Base-by-base conservation (phyloP, 2,329 filamentous ascomycete species). In the Didymella segeticola region DNA sequence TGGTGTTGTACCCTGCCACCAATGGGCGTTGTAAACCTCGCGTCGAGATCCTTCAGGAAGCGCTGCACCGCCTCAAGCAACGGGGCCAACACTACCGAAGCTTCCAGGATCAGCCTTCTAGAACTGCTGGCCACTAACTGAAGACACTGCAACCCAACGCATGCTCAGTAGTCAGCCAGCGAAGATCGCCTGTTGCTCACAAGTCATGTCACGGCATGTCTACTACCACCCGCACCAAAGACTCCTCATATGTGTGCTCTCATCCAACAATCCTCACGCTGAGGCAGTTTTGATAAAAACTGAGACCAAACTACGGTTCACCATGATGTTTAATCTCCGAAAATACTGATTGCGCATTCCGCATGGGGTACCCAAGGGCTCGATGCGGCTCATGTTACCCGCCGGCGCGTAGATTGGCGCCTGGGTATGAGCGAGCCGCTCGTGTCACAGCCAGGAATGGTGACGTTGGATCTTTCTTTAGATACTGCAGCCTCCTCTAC, bases 51-150 rank as follows among this genome's bases (percentile, higher is more conserved):
- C 62, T 55, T 58, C 66, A 64, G 47, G 60, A 69, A 60, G 64
- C 67, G 65, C 66, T 66, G 66, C 68, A 69, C 67, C 62, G 68
- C 68, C 68, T 67, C 67, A 53, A 23, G 45, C 48, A 19, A 26
- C 47, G 10, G 23, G 38, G 43, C 56, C 60, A 62, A 63, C 61
- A 42, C 58, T 45, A 15, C 23, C 33, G 47, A 43, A 30, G 31
- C 48, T 29, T 47, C 42, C 25, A 46, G 45, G 49, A 30, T 60
- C 25, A 43, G 34, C 36, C 45, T 66, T 67, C 66, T 62, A 62
- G 60, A 67, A 66, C 5, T 55, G 52, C 53, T 54, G 38, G 41
- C 48, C 30, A 43, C 50, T 52, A 56, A 48, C 58, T 51, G n/a
- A 56, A 56, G 47, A 60, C 58, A 53, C 37, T 56, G 56, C 48